Evolutionary conservation across 2,329 filamentous ascomycete genomes (phyloP), one percentile per base, ranked within the genome.

Genomic region (Trichoderma citrinoviride): DNA sequence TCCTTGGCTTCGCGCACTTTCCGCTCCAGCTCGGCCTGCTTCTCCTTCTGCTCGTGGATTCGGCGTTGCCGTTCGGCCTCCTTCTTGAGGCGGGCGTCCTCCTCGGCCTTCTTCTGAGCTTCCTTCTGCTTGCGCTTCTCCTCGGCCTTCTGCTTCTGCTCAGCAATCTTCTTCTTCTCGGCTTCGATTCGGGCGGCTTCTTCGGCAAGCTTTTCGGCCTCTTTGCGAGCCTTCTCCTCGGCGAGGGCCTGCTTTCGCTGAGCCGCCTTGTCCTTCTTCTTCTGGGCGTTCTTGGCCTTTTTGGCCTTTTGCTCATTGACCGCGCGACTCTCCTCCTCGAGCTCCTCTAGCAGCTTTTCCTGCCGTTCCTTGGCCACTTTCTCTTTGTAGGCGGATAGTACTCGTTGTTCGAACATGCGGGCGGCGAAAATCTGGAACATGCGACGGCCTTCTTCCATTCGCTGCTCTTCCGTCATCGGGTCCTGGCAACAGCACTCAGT

Each of bases 381-480:
- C 79, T 98, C 94, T 76, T 93, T 91, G 79, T 99, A 99, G n/a
- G 95, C 95, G 47, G 91, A 94, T 66, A 99, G 83, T 23, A 99
- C 95, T 68, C 95, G 86, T 77, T 99, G 95, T 80, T 99, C 95
- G 77, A 99, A 99, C 95, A 99, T 99, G 68, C 95, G 89, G 65
- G 95, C 95, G 67, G 95, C 95, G 77, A 99, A 99, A 76, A 99
- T 98, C 77, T 99, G 95, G 76, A 99, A 99, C 95, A 99, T 99
- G 71, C 94, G 86, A 64, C 95, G 88, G 67, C 95, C 95, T 82
- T 99, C 95, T 77, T 98, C 93, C 95, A 99, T 98, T 67, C 95
- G 91, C 81, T 98, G 93, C 80, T 97, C 92, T 81, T 98, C 94
- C 58, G 93, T 97, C 92, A 98, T 95, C 69, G 90, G 88, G 75